Percentiles rank a stretch among this genome's conserved stretches.
phyloP scores from a whole-genome alignment of 2,329 filamentous ascomycete genomes.

The Botryotinia globosa region DNA sequence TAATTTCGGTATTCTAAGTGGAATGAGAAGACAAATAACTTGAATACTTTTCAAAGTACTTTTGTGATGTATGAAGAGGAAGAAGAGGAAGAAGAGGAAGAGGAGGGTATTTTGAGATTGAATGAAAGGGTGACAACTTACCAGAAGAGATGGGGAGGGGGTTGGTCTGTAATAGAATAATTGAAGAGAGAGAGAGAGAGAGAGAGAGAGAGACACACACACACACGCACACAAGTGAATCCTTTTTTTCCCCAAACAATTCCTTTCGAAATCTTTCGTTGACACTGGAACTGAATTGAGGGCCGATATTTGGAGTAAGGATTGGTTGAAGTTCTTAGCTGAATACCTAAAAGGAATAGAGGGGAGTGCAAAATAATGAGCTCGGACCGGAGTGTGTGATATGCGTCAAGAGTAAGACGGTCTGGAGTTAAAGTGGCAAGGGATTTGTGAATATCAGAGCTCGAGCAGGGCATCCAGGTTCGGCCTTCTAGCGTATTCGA shows the following conservation, averaged over 20 bases:
- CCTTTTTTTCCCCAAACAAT: neutral
- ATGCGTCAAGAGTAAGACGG: no score
- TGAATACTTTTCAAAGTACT: slow-evolving; percentile 5
- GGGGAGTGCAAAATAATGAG: neutral
- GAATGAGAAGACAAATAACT: neutral
- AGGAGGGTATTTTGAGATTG: slow-evolving; percentile 9
- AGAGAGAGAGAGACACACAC: neutral
- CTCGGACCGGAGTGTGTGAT: slow-evolving; percentile 3
- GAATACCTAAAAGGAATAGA: neutral
- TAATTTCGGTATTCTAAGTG: neutral
- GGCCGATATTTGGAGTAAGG: slow-evolving; percentile 5
- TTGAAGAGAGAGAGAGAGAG: neutral
- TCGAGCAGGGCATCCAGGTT: neutral
- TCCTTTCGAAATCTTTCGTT: neutral
- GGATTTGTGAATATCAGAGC: neutral
- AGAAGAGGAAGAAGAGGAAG: neutral
- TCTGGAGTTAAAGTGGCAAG: neutral
- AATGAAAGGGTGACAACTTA: neutral
- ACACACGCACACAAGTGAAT: neutral
- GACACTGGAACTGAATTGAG: neutral
- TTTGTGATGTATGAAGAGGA: neutral
- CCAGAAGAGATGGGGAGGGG: neutral
- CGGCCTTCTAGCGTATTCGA: neutral
- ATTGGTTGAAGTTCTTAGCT: slow-evolving; percentile 4
- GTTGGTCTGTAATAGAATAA: neutral